These are phyloP conservation scores for Suhomyces coccinellae DNA, from an alignment of 1,139 yeast genomes.

Conservation along the genomic window DNA sequence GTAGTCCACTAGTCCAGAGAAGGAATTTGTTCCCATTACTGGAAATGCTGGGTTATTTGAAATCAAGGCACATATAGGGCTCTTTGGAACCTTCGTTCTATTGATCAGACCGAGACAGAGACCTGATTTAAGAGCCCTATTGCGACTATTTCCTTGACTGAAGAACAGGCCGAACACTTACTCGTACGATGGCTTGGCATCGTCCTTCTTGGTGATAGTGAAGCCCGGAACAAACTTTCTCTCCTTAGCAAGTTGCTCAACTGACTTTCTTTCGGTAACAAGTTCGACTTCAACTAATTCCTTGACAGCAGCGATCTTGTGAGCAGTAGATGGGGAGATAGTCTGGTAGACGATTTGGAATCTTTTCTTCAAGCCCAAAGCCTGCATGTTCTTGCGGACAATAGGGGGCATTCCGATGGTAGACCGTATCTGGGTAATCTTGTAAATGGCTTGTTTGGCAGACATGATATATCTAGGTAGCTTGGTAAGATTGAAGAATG, in stretches of 20 bases:
- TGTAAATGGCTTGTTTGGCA: conserved; percentile 33
- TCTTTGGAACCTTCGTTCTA: background rate
- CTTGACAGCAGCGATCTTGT: conserved; percentile 78
- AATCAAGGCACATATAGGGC: background rate
- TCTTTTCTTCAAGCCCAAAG: conserved; percentile 75
- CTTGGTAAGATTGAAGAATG: background rate
- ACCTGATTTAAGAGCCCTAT: too few relatives aligned
- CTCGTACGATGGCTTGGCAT: conserved; percentile 5
- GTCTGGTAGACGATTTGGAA: conserved; percentile 73
- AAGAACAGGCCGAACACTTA: background rate
- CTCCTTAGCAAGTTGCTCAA: conserved; percentile 51
- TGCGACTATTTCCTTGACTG: background rate
- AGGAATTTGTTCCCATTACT: background rate
- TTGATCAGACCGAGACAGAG: background rate
- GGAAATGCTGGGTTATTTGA: background rate
- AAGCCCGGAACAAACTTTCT: conserved; percentile 65
- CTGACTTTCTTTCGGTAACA: conserved; percentile 52
- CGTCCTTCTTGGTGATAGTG: conserved; percentile 14
- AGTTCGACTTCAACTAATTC: conserved; percentile 87
- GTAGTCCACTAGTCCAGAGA: background rate
- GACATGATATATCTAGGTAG: conserved; percentile 18
- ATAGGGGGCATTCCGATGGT: conserved; percentile 81
- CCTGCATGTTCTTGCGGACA: conserved; percentile 61
- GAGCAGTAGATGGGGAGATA: conserved; percentile 80
- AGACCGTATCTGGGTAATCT: conserved; percentile 77